Conservation (phyloP, 345 rosid species). For the Noccaea caerulescens region DNA sequence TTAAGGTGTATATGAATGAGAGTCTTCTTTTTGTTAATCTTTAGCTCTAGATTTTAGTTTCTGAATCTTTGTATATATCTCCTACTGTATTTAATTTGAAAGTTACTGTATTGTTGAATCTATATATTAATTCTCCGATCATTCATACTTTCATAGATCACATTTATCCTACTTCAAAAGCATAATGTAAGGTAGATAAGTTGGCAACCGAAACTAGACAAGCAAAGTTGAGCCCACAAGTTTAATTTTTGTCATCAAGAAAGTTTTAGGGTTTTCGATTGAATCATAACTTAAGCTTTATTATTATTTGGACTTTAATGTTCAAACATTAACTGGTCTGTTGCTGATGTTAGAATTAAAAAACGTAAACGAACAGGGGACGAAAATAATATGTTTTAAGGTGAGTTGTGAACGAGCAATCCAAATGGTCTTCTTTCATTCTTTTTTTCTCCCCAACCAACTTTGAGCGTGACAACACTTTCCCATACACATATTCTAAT, state of each 20-base stretch:
- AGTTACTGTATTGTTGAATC: neutral
- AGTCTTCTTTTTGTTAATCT: too few species aligned
- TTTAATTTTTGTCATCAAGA: neutral
- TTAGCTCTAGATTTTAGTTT: too few species aligned
- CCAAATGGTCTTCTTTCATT: neutral
- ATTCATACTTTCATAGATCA: neutral
- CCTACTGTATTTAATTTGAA: neutral
- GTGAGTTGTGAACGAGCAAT: neutral
- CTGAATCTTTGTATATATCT: too few species aligned
- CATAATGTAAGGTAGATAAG: neutral
- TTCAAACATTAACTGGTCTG: neutral
- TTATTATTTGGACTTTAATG: neutral
- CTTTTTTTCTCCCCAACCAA: neutral
- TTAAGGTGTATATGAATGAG: too few species aligned
- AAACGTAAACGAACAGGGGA: neutral
- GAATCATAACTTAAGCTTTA: neutral
- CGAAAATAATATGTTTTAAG: neutral
- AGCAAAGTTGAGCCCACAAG: neutral
- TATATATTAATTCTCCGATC: neutral
- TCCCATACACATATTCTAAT: neutral
- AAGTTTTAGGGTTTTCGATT: neutral
- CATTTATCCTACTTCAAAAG: neutral
- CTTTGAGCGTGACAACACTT: constrained; percentile 16
- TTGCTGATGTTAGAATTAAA: neutral
- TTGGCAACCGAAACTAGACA: constrained; percentile 8